Base-by-base conservation (phyloP, 768 basidiomycete genomes). In the Clavulina sp. region DNA sequence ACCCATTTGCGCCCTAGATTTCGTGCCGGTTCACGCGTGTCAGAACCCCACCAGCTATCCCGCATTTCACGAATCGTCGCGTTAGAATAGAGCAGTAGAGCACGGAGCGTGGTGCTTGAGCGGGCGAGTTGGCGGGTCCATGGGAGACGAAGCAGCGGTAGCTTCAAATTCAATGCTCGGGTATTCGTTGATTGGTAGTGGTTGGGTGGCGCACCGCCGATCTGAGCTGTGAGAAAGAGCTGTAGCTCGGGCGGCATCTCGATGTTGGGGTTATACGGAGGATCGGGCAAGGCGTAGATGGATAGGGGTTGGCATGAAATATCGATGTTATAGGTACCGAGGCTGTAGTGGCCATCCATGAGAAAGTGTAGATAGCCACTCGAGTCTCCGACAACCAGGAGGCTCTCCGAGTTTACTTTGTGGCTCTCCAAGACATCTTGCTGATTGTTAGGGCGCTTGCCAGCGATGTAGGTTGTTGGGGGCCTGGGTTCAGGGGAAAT, bases 1-100 rank as follows among this genome's bases (percentile, higher is more conserved):
- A 84, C 65, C 83, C 84, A 88, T 60, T 74, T 80, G 3, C 76
- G 73, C 5, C 86, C 86, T 52, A 81, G 61, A 41, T 78, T 78
- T 56, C 80, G 72, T 41, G 83, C 83, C 43, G 84, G 73, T 32
- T 59, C 60, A 46, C 71, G 68, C 5, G 66, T 73, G 49, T 80
- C 77, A 9, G 76, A 73, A 19, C 86, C 86, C 59, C 77, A 75
- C 86, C 86, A 89, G 6, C 70, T 66, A 26, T 65, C 68, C 19
- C 73, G 73, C 76, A 87, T 80, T 53, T 88, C 85, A 57, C 78
- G 76, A 36, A 81, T 66, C 31, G 78, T 73, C 43, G 80, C 76
- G 61, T 80, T 73, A 30, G 70, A 66, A 66, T 86, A 85, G 77
- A 78, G 82, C 5, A 72, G 65, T 33, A 88, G 69, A 57, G 84